Evolutionary conservation across 768 basidiomycete genomes (phyloP).

Genomic region (Podaxis sp.): DNA sequence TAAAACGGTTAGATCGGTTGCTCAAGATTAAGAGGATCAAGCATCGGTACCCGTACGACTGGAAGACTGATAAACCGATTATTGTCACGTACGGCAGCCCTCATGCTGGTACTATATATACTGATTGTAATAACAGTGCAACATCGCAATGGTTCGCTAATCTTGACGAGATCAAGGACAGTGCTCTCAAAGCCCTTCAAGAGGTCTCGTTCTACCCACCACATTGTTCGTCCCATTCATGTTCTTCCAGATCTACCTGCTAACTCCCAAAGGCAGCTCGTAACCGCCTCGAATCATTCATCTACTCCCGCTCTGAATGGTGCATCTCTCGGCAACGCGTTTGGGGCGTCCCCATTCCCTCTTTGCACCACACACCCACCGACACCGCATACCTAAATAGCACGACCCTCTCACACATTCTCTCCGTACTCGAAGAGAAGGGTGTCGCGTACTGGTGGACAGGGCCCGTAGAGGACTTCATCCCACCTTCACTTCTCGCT

Average conservation of each 20-base stretch:
- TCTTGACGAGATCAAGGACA: constrained; percentile 77
- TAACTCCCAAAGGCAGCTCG: constrained; percentile 51
- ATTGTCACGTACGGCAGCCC: constrained; percentile 71
- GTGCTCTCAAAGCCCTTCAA: constrained; percentile 68
- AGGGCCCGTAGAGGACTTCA: constrained; percentile 79
- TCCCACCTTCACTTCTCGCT: constrained; percentile 57
- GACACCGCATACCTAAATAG: constrained; percentile 65
- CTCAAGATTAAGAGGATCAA: constrained; percentile 69
- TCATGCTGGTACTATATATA: background rate
- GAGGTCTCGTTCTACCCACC: constrained; percentile 76
- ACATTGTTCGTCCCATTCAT: constrained; percentile 47
- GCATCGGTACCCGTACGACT: constrained; percentile 95
- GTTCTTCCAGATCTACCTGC: background rate
- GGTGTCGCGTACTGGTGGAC: constrained; percentile 92
- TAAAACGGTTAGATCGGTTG: constrained; percentile 57
- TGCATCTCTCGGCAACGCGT: constrained; percentile 97
- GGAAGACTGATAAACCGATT: constrained; percentile 92
- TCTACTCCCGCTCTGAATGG: constrained; percentile 92
- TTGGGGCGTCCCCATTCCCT: constrained; percentile 97
- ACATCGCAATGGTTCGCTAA: constrained; percentile 99
- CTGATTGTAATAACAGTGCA: constrained; percentile 48
- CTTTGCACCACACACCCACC: constrained; percentile 66
- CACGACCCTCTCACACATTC: constrained; percentile 70
- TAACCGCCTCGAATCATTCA: constrained; percentile 84
- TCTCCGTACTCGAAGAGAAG: constrained; percentile 67